Evolutionary conservation across 129 eudicot genomes (phyloP), one percentile per base, ranked within the genome.

Genomic region (Pseudognaphalium luteoalbum): DNA sequence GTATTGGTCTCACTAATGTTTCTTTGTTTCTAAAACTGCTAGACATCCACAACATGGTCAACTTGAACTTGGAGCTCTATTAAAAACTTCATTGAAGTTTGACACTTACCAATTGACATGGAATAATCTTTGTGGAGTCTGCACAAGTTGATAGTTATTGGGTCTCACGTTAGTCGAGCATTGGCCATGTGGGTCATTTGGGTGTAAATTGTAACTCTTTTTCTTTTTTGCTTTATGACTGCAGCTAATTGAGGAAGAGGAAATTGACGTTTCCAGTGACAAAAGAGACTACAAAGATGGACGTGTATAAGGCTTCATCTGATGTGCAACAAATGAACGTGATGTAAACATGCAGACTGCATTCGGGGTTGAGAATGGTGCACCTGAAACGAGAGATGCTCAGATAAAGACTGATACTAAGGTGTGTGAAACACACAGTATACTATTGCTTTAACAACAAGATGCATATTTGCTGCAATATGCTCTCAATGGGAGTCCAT

Each of bases 221-320:
- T 33, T 58, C 28, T 4, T 60, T 2, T 6, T 39, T 70, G 25
- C 17, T 25, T 20, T 5, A 7, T 44, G 25, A 25, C 50, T 71
- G 33, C 87, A 93, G 98, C 91, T 93, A 33, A 72, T 90, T 73
- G 98, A 93, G 73, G 98, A 93, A 83, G 96, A 93, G 52, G 97
- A 93, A 79, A 70, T 4, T 60, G 97, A 93, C 28, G 86, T 90
- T 90, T 22, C 93, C 96, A 21, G 97, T 90, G 52, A 72, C 73
- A 0, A 90, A 90, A 71, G 96, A 81, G 68, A 33, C 83, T 14
- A 58, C 87, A 59, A 88, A 82, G 82, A 93, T 93, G 97, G 97
- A 93, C 7, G 81, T 85, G 3, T 97, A 88, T 58, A 90, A 84
- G 57, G 76, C 86, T 71, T 66, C 91, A 29, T 37, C 79, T 77